Conservation (phyloP, 106 monocot genomes). For the Apostasia shenzhenica region DNA sequence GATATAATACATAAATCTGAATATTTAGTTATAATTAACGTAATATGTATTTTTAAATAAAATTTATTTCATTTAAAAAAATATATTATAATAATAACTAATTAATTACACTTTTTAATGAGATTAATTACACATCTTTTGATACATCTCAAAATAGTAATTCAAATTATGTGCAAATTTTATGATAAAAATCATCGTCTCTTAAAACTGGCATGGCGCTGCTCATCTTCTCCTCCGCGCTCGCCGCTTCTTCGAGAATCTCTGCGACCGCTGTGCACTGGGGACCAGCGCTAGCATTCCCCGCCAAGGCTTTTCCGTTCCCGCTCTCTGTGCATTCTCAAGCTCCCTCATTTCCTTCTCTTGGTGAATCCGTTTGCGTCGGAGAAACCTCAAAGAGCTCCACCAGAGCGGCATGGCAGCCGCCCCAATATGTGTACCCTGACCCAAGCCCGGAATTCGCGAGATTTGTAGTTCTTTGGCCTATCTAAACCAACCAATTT, state of each 20-base stretch:
- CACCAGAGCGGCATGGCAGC: not conserved
- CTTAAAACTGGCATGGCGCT: not conserved
- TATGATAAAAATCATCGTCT: no score
- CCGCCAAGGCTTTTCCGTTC: not conserved
- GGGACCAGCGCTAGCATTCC: not conserved
- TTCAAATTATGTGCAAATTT: no score
- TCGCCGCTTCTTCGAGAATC: not conserved
- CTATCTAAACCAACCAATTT: not conserved
- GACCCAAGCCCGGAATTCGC: conserved; percentile 2
- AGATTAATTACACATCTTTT: no score
- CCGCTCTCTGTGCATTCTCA: not conserved
- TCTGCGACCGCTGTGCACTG: not conserved
- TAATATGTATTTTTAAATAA: no score
- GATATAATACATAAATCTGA: no score
- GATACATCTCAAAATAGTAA: no score
- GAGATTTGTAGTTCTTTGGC: not conserved
- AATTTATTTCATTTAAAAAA: no score
- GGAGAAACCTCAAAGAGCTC: no score
- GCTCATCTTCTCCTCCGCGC: not conserved
- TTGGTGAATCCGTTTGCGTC: not conserved
- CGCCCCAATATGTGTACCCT: not conserved
- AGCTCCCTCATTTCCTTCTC: not conserved
- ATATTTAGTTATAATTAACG: no score
- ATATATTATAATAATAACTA: no score
- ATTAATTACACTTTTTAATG: no score